A percentile compares a stretch with the other conserved stretches of the same genome.
Evolutionary conservation across 495 filamentous ascomycete genomes (phyloP).

Genomic region (Haplographium delicatum): DNA sequence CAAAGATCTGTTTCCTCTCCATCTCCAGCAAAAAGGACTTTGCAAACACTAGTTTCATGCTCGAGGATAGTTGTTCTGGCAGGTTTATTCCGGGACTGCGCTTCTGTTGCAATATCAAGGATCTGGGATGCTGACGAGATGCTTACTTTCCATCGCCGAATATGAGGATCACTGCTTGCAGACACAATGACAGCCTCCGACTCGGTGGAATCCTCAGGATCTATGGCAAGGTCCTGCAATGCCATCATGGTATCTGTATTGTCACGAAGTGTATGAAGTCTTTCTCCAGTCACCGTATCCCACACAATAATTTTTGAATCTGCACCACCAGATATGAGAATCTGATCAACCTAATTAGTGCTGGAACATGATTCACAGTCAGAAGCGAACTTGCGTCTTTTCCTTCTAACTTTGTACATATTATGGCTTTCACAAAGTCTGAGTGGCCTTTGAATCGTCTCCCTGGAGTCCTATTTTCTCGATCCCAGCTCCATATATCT

Average conservation of each 20-base stretch:
- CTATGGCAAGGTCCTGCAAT: slow-evolving; percentile 67
- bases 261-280: slow-evolving; percentile 67
- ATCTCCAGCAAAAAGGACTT: slow-evolving; percentile 56
- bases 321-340: slow-evolving; percentile 76
- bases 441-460: slow-evolving; percentile 67
- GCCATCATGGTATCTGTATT: slow-evolving; percentile 61
- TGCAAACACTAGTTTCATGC: slow-evolving; percentile 88
- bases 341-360: slow-evolving; percentile 6
- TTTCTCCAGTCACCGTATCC: slow-evolving; percentile 60
- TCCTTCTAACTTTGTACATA: slow-evolving; percentile 46
- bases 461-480: slow-evolving; percentile 34
- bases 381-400: slow-evolving; percentile 42
- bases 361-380: neutral
- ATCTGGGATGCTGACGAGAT: slow-evolving; percentile 41
- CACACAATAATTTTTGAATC: slow-evolving; percentile 85
- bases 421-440: slow-evolving; percentile 84
- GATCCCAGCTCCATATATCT: slow-evolving; percentile 76
- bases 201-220: slow-evolving; percentile 48
- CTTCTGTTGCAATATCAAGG: slow-evolving; percentile 31
- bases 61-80: slow-evolving; percentile 57
- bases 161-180: slow-evolving; percentile 78
- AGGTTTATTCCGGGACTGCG: slow-evolving; percentile 27
- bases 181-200: slow-evolving; percentile 61
- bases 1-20: slow-evolving; percentile 72
- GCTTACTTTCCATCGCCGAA: slow-evolving; percentile 63